Conservation (phyloP, 768 basidiomycete species). For the Naganishia onofrii region DNA sequence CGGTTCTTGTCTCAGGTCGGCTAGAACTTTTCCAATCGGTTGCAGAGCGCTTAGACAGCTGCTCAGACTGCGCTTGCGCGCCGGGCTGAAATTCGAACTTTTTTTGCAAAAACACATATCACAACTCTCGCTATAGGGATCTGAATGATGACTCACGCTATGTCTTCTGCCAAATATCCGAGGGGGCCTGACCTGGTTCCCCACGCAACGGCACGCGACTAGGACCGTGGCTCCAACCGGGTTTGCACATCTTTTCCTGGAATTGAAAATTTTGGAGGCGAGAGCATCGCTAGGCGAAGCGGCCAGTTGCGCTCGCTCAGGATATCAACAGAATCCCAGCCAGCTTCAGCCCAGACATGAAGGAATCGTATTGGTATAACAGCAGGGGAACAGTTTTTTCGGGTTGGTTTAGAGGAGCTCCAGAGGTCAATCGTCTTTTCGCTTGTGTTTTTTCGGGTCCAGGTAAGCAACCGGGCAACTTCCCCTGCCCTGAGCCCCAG, state of each 20-base stretch:
- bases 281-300: not conserved
- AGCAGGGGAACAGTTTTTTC: not conserved
- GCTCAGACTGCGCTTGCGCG: too few species aligned
- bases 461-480: slow-evolving; percentile 20
- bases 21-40: too few species aligned
- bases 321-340: not conserved
- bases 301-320: slow-evolving; percentile 1
- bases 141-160: not conserved
- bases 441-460: slow-evolving; percentile 13
- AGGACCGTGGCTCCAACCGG: slow-evolving; percentile 6
- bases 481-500: not conserved
- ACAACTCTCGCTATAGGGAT: too few species aligned
- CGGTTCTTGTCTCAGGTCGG: too few species aligned
- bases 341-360: not conserved
- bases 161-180: not conserved
- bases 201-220: slow-evolving; percentile 11
- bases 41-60: too few species aligned
- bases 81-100: too few species aligned
- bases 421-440: not conserved
- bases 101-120: too few species aligned
- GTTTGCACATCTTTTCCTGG: not conserved
- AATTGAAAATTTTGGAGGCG: not conserved
- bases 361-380: not conserved
- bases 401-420: not conserved
- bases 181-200: not conserved